Conservation (phyloP, 345 rosid species). For the Brassica rapa region DNA sequence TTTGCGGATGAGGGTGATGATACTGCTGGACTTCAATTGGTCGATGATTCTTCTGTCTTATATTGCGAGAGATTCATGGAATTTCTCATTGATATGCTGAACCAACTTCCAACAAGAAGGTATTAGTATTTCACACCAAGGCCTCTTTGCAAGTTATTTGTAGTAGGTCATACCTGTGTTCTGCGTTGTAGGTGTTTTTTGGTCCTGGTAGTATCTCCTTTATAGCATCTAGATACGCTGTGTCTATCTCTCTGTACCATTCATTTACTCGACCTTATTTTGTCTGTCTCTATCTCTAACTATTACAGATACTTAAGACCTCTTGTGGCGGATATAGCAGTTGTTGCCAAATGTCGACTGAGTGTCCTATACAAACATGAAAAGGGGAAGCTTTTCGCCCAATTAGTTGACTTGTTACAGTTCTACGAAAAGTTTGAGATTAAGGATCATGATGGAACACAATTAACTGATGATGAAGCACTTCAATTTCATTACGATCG, state of each 20-base stretch:
- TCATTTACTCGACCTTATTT: background rate
- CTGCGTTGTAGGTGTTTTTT: slow-evolving; percentile 5
- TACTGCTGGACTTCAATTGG: slow-evolving; percentile 43
- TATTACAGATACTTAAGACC: slow-evolving; percentile 84
- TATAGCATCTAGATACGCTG: background rate
- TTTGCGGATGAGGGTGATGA: slow-evolving; percentile 52
- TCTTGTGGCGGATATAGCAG: slow-evolving; percentile 94
- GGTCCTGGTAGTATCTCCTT: background rate
- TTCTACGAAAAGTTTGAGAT: slow-evolving; percentile 98
- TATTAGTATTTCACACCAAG: slow-evolving; percentile 28
- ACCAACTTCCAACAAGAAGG: slow-evolving; percentile 99
- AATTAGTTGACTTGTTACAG: slow-evolving; percentile 91
- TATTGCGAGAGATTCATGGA: slow-evolving; percentile 98
- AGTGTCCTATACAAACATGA: slow-evolving; percentile 84
- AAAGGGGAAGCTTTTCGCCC: slow-evolving; percentile 91
- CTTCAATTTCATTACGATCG: slow-evolving; percentile 86
- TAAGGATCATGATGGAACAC: slow-evolving; percentile 94
- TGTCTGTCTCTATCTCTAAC: background rate
- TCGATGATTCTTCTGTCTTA: slow-evolving; percentile 75
- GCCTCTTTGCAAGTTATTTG: slow-evolving; percentile 20
- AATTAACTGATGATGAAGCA: slow-evolving; percentile 90
- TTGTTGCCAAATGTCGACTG: slow-evolving; percentile 91
- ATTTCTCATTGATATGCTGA: slow-evolving; percentile 91
- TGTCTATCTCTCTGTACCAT: slow-evolving; percentile 9
- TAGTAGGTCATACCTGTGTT: background rate